Base-by-base conservation (phyloP, 2,329 filamentous ascomycete species). In the Macrophomina pseudophaseolina region DNA sequence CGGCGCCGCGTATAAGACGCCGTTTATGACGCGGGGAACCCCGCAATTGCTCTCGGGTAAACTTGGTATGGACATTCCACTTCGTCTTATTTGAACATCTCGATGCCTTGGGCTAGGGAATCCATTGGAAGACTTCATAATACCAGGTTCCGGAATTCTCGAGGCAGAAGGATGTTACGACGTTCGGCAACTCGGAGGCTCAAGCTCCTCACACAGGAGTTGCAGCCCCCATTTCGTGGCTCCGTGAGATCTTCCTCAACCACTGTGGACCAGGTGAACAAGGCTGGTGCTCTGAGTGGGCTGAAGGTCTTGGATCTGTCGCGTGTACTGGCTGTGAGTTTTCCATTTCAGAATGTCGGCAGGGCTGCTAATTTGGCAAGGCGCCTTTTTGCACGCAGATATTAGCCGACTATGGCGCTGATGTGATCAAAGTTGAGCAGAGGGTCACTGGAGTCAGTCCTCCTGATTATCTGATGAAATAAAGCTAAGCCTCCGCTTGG, bases 351-450 rank as follows among this genome's bases (percentile, higher is more conserved):
- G 35, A 33, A 32, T 8, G 18, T n/a, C 1, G 32, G 16, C n/a
- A 7, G 5, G 1, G 30, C 12, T 42, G 6, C 52, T 35, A 63
- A 64, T n/a, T 5, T 32, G 6, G 11, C 3, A 35, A 67, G 66
- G 60, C 66, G 7, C 68, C 68, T 3, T 69, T 65, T 23, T 69
- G 68, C 18, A 68, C 67, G 3, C 67, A 69, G 32, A 65, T 69
- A 6, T 44, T 69, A 46, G 67, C 67, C 28, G 68, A 69, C n/a
- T 67, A 68, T 56, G 67, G 68, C 53, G 68, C 67, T 12, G 64
- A 67, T 11, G 78, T 83, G 0, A 76, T 83, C 65, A 82, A 81
- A 69, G 71, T 81, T 52, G 81, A 83, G 66, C 74, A 81, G 66
- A 68, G 54, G 68, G 74, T 71, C 65, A 68, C 49, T 68, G 74